A percentile compares a stretch with the other conserved stretches of the same genome.
Conservation (phyloP, 2,329 filamentous ascomycete genomes). For the Coniella vitis region DNA sequence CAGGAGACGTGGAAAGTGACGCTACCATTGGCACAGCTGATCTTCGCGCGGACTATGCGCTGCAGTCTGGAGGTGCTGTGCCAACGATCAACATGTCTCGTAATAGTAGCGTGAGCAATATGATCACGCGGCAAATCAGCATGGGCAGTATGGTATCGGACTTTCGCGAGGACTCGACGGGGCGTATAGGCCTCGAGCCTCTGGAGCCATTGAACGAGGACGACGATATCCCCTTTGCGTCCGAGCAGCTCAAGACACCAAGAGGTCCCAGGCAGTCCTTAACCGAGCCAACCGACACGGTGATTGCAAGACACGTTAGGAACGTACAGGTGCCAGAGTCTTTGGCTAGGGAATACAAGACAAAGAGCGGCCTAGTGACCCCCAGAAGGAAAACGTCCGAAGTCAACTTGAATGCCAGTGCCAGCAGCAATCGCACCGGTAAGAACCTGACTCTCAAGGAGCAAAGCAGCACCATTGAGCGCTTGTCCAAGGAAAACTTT, state of each 20-base stretch:
- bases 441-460: slow-evolving; percentile 86
- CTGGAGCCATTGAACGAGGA: slow-evolving; percentile 45
- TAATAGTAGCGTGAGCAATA: slow-evolving; percentile 39
- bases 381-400: slow-evolving; percentile 43
- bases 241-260: slow-evolving; percentile 60
- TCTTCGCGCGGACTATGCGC: slow-evolving; percentile 64
- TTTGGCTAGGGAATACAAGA: slow-evolving; percentile 77
- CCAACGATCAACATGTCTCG: slow-evolving; percentile 47
- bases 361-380: slow-evolving; percentile 60
- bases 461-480: slow-evolving; percentile 94
- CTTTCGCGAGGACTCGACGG: slow-evolving; percentile 46
- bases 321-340: slow-evolving; percentile 89
- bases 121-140: slow-evolving; percentile 70
- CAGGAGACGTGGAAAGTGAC: slow-evolving; percentile 64
- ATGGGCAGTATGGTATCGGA: slow-evolving; percentile 83
- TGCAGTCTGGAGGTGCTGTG: slow-evolving; percentile 73
- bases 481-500: slow-evolving; percentile 95
- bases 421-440: slow-evolving; percentile 49
- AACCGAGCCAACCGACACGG: slow-evolving; percentile 73
- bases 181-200: slow-evolving; percentile 35
- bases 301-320: slow-evolving; percentile 79
- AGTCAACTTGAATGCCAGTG: slow-evolving; percentile 43
- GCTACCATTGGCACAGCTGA: slow-evolving; percentile 49
- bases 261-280: slow-evolving; percentile 50
- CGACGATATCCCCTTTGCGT: slow-evolving; percentile 32